These are phyloP conservation scores for Schizopora paradoxa DNA, from an alignment of 1,284 basidiomycete species.

Conservation along the genomic window DNA sequence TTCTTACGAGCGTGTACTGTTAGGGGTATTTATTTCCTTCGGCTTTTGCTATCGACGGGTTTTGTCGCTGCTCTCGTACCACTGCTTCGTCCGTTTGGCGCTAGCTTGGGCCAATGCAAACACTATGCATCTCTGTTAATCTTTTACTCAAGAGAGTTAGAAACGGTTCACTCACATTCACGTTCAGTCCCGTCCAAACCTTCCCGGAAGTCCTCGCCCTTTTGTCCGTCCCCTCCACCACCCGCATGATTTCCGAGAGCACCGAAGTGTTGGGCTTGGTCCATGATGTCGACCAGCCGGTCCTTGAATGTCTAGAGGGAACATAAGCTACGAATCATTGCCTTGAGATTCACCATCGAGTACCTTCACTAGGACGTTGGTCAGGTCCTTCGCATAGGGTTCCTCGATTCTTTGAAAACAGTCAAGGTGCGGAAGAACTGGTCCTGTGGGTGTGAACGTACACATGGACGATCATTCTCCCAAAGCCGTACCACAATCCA, in stretches of 20 bases:
- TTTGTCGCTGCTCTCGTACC: constrained; percentile 73
- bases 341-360: no score
- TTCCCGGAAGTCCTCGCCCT: constrained; percentile 75
- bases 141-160: neutral
- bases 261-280: constrained; percentile 88
- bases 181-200: constrained; percentile 85
- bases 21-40: no score
- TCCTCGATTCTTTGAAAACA: constrained; percentile 55
- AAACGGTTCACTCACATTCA: constrained; percentile 55
- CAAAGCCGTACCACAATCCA: constrained; percentile 87
- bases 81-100: constrained; percentile 67
- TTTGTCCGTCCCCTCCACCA: constrained; percentile 47
- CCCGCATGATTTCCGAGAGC: constrained; percentile 58
- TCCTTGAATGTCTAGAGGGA: constrained; percentile 65
- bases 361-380: constrained; percentile 64
- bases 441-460: constrained; percentile 35
- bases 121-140: constrained; percentile 49
- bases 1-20: no score
- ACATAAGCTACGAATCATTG: constrained; percentile 21
- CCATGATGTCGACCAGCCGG: constrained; percentile 76
- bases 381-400: constrained; percentile 61
- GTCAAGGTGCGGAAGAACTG: neutral
- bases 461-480: constrained; percentile 77
- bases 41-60: constrained; percentile 41
- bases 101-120: constrained; percentile 82